Evolutionary conservation across 139 green algal genomes (phyloP).

Genomic region (Diplosphaera chodatii): DNA sequence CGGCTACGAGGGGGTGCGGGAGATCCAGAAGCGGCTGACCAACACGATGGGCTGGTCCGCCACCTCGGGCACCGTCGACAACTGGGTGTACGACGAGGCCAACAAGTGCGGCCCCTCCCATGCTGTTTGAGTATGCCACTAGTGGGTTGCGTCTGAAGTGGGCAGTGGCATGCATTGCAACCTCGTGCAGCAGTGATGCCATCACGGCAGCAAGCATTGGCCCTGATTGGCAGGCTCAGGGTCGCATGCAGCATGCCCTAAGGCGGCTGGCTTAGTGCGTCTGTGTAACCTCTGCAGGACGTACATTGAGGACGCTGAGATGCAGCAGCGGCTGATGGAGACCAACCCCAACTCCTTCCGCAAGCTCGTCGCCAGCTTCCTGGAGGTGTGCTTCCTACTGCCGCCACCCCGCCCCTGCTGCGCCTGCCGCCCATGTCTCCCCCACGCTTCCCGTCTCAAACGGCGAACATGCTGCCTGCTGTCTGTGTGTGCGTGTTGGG

Average conservation of each 20-base stretch:
- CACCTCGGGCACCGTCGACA: constrained; percentile 88
- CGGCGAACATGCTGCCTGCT: no score
- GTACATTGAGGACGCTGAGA: constrained; percentile 95
- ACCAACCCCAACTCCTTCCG: constrained; percentile 96
- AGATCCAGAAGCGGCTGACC: constrained; percentile 99
- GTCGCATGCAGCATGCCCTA: no score
- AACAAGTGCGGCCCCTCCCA: constrained; percentile 33
- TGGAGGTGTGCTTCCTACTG: constrained; percentile 52
- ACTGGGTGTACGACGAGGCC: constrained; percentile 99
- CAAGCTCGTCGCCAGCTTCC: constrained; percentile 94
- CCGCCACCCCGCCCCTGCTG: no score
- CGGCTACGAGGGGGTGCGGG: constrained; percentile 96
- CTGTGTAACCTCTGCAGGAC: constrained; percentile 23
- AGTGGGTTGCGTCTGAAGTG: no score
- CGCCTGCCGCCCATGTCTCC: no score
- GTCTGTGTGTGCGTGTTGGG: no score
- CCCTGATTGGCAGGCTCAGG: no score
- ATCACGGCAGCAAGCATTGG: no score
- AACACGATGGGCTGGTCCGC: constrained; percentile 99
- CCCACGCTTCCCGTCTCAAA: no score
- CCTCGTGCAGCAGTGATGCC: no score
- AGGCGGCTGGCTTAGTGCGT: not conserved
- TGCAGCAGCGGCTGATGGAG: constrained; percentile 92
- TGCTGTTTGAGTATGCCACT: no score
- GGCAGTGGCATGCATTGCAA: no score